phyloP scores from a whole-genome alignment of 2,329 filamentous ascomycete species.

The Phialophora chinensis region DNA sequence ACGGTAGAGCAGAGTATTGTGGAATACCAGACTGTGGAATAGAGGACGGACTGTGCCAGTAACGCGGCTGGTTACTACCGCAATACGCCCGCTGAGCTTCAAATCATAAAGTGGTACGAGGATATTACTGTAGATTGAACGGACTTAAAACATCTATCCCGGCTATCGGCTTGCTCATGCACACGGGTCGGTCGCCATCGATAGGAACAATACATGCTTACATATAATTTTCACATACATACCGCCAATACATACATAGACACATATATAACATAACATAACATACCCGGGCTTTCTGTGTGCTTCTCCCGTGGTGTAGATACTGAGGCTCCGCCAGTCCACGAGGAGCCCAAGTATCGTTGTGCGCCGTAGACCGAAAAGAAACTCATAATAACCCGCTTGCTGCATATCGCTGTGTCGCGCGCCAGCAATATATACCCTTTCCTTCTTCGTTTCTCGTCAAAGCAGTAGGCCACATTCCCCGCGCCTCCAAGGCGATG shows the following conservation, averaged over 20 bases:
- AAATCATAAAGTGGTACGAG: no score
- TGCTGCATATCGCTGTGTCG: neutral
- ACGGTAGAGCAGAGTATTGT: neutral
- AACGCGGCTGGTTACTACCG: no score
- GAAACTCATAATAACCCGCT: neutral
- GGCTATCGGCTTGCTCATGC: no score
- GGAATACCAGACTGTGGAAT: no score
- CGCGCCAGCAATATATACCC: neutral
- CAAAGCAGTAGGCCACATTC: no score
- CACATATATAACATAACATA: neutral
- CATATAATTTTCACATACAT: no score
- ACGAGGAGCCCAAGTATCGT: neutral
- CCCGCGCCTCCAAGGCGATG: neutral
- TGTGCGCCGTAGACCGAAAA: neutral
- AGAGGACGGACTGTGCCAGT: no score
- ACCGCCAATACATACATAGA: neutral
- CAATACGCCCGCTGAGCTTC: no score
- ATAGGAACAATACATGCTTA: no score
- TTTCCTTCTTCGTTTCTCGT: neutral
- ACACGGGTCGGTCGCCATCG: no score
- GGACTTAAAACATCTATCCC: no score
- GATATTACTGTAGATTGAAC: no score
- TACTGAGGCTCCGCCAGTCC: neutral
- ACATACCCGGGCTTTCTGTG: neutral
- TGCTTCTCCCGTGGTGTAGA: neutral